phyloP scores from a whole-genome alignment of 306 rosid species.

The Oxytropis ochrocephala region DNA sequence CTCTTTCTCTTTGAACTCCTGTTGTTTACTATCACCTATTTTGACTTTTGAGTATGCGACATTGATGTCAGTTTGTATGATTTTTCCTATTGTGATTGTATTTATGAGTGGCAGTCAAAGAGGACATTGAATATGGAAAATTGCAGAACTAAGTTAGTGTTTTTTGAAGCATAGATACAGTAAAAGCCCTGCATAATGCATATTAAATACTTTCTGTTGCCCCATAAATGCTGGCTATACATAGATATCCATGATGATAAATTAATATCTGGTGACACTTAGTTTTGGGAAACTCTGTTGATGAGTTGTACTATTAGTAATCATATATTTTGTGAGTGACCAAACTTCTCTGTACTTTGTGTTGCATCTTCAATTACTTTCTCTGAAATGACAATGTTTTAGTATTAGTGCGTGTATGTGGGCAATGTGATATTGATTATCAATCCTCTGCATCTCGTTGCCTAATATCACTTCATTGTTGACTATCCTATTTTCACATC shows the following conservation, averaged over 20 bases:
- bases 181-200: background rate
- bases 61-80: background rate
- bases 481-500: background rate
- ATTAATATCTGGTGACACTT: background rate
- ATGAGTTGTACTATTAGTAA: background rate
- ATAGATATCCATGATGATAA: background rate
- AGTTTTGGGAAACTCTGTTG: background rate
- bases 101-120: background rate
- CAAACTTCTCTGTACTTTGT: background rate
- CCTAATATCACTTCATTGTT: background rate
- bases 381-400: background rate
- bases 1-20: background rate
- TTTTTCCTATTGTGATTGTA: background rate
- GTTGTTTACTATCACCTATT: background rate
- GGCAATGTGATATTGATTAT: background rate
- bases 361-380: background rate
- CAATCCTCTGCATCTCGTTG: background rate
- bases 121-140: background rate
- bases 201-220: slow-evolving; percentile 2
- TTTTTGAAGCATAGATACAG: slow-evolving; percentile 4
- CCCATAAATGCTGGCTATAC: slow-evolving; percentile 16
- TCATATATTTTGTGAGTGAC: background rate
- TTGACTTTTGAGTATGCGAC: background rate
- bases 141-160: background rate
- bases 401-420: background rate